A percentile compares a stretch with the other conserved stretches of the same genome.
Evolutionary conservation across 495 filamentous ascomycete genomes (phyloP).

Genomic region (Penicilliopsis zonata): DNA sequence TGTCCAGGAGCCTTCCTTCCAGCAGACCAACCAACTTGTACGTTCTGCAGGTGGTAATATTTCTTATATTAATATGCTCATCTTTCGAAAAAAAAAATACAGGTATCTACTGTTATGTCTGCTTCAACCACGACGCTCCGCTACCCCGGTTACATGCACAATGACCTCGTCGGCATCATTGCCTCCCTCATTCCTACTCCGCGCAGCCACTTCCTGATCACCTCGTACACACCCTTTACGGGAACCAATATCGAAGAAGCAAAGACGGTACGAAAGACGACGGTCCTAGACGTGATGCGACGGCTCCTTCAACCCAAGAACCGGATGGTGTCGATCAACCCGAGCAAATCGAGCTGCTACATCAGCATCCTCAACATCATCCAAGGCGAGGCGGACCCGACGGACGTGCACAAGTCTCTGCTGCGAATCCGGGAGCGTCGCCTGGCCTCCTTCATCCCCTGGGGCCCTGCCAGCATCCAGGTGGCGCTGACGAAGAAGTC

Average conservation of each 20-base stretch:
- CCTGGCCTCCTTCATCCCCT: slow-evolving; percentile 93
- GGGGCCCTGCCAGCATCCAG: slow-evolving; percentile 97
- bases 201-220: slow-evolving; percentile 95
- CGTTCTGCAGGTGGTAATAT: no score
- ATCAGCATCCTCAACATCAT: slow-evolving; percentile 98
- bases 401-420: slow-evolving; percentile 93
- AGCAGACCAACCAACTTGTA: slow-evolving; percentile 93
- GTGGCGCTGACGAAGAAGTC: slow-evolving; percentile 94
- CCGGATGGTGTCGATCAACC: slow-evolving; percentile 93
- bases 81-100: no score
- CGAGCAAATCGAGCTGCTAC: slow-evolving; percentile 94
- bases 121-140: slow-evolving; percentile 91
- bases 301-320: slow-evolving; percentile 94
- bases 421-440: slow-evolving; percentile 91
- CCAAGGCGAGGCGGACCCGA: slow-evolving; percentile 93
- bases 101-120: slow-evolving; percentile 95
- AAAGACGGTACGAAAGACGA: slow-evolving; percentile 94
- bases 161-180: slow-evolving; percentile 93
- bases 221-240: slow-evolving; percentile 94
- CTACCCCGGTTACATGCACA: slow-evolving; percentile 99
- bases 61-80: no score
- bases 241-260: slow-evolving; percentile 91
- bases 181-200: slow-evolving; percentile 93
- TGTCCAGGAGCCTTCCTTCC: slow-evolving; percentile 85
- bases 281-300: slow-evolving; percentile 94